Conservation (phyloP, 331 rosid species). For the Rhamnella rubrinervis region DNA sequence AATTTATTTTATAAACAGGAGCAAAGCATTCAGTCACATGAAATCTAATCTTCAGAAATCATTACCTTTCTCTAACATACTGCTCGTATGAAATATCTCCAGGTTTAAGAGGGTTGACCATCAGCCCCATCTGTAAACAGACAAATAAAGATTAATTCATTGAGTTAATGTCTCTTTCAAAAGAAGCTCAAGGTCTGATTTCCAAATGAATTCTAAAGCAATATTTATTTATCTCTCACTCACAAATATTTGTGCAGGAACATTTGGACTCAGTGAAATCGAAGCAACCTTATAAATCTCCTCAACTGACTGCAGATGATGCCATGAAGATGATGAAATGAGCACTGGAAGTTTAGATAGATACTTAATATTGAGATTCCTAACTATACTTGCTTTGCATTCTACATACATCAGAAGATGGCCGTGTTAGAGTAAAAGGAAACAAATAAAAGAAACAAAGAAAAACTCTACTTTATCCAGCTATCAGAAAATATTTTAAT, state of each 20-base stretch:
- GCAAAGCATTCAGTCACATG: slow-evolving; percentile 12
- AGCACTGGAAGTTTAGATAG: slow-evolving; percentile 5
- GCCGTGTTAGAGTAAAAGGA: not conserved
- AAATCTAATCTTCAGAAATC: slow-evolving; percentile 16
- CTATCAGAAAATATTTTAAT: not conserved
- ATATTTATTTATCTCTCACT: slow-evolving; percentile 40
- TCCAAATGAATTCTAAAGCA: slow-evolving; percentile 17
- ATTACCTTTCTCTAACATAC: slow-evolving; percentile 80
- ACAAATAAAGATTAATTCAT: slow-evolving; percentile 17
- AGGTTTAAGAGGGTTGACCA: slow-evolving; percentile 92
- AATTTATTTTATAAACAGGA: slow-evolving; percentile 8
- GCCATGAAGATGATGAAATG: slow-evolving; percentile 25
- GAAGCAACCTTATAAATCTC: slow-evolving; percentile 94
- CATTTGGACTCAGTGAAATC: slow-evolving; percentile 88
- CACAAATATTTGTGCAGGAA: slow-evolving; percentile 98
- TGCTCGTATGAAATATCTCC: slow-evolving; percentile 93
- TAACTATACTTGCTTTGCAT: slow-evolving; percentile 2
- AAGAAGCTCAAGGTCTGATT: slow-evolving; percentile 9
- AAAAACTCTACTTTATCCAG: slow-evolving; percentile 2
- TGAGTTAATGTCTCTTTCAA: slow-evolving; percentile 13
- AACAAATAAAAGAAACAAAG: not conserved
- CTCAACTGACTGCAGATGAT: slow-evolving; percentile 78
- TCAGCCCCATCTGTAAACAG: slow-evolving; percentile 83
- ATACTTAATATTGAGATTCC: not conserved
- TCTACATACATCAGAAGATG: not conserved